Conservation (phyloP, 2,329 filamentous ascomycete genomes). For the Monosporascus sp. region DNA sequence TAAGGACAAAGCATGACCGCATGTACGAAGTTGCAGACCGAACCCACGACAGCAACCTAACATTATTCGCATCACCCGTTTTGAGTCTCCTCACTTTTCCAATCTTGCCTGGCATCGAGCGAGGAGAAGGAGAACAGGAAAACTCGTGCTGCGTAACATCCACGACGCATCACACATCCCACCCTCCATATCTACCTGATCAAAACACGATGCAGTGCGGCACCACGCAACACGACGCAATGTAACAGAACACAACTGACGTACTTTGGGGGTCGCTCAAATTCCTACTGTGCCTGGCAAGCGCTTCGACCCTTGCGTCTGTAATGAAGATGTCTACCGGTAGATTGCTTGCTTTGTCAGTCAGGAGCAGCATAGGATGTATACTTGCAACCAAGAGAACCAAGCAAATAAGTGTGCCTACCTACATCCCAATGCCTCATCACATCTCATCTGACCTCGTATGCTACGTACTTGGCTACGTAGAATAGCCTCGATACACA, state of each 20-base stretch:
- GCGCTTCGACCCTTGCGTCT: not conserved
- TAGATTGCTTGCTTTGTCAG: not conserved
- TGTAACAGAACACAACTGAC: not conserved
- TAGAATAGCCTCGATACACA: slow-evolving; percentile 18
- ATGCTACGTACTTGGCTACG: slow-evolving; percentile 8
- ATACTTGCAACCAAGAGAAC: not conserved
- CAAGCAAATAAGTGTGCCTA: not conserved
- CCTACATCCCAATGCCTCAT: not conserved
- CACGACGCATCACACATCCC: not conserved
- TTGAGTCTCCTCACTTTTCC: too few relatives aligned
- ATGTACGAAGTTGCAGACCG: too few relatives aligned
- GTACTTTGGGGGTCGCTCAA: not conserved
- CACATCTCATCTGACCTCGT: slow-evolving; percentile 14
- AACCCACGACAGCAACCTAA: too few relatives aligned
- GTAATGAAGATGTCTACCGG: too few relatives aligned
- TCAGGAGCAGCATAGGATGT: not conserved
- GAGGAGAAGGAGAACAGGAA: too few relatives aligned
- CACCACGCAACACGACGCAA: not conserved
- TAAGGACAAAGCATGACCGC: too few relatives aligned
- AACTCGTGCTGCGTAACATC: too few relatives aligned
- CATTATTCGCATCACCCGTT: too few relatives aligned
- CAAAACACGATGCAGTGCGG: not conserved
- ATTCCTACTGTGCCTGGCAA: not conserved
- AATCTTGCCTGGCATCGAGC: too few relatives aligned
- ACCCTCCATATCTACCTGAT: not conserved